A percentile compares a stretch with the other conserved stretches of the same genome.
Conservation (phyloP, 176 grass and related monocot species). For the Oryza punctata region DNA sequence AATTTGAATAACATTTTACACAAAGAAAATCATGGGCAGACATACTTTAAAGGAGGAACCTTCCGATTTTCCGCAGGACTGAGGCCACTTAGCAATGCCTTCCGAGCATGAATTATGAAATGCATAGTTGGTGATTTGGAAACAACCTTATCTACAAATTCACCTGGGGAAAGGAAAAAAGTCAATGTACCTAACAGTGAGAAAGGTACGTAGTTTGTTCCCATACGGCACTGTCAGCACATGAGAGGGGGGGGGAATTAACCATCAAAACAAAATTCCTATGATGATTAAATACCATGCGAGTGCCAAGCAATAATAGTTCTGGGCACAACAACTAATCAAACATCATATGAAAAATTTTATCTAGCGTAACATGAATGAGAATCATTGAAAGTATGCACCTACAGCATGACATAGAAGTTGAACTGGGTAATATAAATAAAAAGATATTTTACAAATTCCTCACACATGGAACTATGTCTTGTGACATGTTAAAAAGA, state of each 20-base stretch:
- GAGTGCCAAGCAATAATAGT: not conserved
- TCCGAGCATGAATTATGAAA: constrained; percentile 95
- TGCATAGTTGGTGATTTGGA: constrained; percentile 84
- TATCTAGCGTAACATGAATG: not conserved
- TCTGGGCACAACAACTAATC: constrained; percentile 6
- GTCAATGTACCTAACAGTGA: not conserved
- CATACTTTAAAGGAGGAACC: constrained; percentile 94
- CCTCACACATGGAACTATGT: not conserved
- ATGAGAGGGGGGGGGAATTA: not conserved
- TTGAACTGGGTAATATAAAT: not conserved
- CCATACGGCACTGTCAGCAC: constrained; percentile 13
- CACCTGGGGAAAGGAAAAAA: constrained; percentile 63
- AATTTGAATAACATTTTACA: not conserved
- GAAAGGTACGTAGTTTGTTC: not conserved
- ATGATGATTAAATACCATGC: not conserved
- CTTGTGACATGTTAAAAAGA: no score
- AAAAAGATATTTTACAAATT: not conserved
- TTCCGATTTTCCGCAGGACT: constrained; percentile 85
- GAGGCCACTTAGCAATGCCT: constrained; percentile 88
- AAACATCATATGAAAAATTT: not conserved
- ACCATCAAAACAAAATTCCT: constrained; percentile 22
- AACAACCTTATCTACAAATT: constrained; percentile 77
- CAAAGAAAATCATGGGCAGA: constrained; percentile 16
- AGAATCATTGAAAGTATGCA: not conserved
- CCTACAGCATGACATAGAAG: not conserved